Evolutionary conservation across 768 basidiomycete species (phyloP).

Genomic region (Dacryopinax spathularia): DNA sequence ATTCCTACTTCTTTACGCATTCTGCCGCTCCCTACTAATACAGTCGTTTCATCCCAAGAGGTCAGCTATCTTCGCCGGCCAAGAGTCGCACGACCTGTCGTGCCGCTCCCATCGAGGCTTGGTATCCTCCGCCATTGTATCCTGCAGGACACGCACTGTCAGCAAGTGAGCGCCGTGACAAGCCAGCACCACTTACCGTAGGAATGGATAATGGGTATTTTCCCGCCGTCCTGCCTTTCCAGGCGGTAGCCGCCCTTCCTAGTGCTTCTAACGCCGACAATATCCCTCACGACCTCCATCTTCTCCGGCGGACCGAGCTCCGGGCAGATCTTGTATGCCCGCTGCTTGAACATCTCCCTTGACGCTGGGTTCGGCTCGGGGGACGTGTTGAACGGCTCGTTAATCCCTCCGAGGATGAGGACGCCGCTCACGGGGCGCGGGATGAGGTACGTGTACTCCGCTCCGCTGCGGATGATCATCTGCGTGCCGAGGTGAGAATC

Average conservation of each 20-base stretch:
- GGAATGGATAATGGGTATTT: not conserved
- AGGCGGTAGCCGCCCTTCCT: not conserved
- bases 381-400: slow-evolving; percentile 1
- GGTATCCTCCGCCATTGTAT: not conserved
- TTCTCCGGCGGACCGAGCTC: not conserved
- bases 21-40: too few relatives aligned
- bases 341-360: slow-evolving; percentile 1
- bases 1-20: too few relatives aligned
- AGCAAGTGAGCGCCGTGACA: not conserved
- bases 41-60: not conserved
- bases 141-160: not conserved
- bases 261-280: not conserved
- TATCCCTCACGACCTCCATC: not conserved
- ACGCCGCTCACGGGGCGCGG: not conserved
- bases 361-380: not conserved
- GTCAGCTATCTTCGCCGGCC: not conserved
- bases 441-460: not conserved
- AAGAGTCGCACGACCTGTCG: not conserved
- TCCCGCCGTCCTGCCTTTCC: not conserved
- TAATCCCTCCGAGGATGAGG: not conserved
- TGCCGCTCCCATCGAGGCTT: not conserved
- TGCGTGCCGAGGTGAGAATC: too few relatives aligned
- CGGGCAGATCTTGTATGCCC: not conserved
- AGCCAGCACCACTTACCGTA: not conserved
- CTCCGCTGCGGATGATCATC: slow-evolving; percentile 1